phyloP scores from a whole-genome alignment of 352 stramenopile species.

The Phytophthora pini region DNA sequence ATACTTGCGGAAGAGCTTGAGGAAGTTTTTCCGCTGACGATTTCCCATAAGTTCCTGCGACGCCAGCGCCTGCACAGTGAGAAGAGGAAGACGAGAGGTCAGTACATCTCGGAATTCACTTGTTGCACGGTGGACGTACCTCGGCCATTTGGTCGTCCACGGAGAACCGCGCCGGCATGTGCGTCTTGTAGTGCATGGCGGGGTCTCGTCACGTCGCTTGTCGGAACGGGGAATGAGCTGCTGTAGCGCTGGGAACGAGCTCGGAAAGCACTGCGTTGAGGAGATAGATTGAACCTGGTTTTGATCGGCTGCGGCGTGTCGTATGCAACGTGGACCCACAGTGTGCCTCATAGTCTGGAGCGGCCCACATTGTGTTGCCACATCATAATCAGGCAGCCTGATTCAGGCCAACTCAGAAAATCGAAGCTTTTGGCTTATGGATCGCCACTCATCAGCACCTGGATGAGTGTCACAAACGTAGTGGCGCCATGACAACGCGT shows the following conservation, averaged over 20 bases:
- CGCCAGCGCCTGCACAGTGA: slow-evolving; percentile 56
- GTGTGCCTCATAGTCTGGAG: slow-evolving; percentile 2
- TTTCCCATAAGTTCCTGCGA: slow-evolving; percentile 83
- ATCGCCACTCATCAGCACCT: not conserved
- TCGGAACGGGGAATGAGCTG: slow-evolving; percentile 14
- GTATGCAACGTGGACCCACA: slow-evolving; percentile 16
- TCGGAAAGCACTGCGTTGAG: slow-evolving; percentile 4
- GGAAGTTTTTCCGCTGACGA: slow-evolving; percentile 86
- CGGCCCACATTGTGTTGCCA: not conserved
- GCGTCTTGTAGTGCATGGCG: slow-evolving; percentile 88
- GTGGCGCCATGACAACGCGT: not conserved
- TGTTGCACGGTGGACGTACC: slow-evolving; percentile 35
- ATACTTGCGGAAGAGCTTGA: slow-evolving; percentile 92
- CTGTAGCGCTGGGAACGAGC: slow-evolving; percentile 11
- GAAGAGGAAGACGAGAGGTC: not conserved
- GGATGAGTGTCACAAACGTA: slow-evolving; percentile 27
- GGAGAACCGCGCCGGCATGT: slow-evolving; percentile 84
- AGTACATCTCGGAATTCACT: not conserved
- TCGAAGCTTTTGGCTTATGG: slow-evolving; percentile 16
- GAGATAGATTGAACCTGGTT: slow-evolving; percentile 21
- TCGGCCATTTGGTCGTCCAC: slow-evolving; percentile 90
- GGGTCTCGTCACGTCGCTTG: slow-evolving; percentile 12
- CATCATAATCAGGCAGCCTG: slow-evolving; percentile 5
- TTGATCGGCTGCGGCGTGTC: slow-evolving; percentile 25
- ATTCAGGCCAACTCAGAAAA: slow-evolving; percentile 22